Evolutionary conservation across 83 land plant genomes (phyloP), one percentile per base, ranked within the genome.

Genomic region (Picea engelmannii): DNA sequence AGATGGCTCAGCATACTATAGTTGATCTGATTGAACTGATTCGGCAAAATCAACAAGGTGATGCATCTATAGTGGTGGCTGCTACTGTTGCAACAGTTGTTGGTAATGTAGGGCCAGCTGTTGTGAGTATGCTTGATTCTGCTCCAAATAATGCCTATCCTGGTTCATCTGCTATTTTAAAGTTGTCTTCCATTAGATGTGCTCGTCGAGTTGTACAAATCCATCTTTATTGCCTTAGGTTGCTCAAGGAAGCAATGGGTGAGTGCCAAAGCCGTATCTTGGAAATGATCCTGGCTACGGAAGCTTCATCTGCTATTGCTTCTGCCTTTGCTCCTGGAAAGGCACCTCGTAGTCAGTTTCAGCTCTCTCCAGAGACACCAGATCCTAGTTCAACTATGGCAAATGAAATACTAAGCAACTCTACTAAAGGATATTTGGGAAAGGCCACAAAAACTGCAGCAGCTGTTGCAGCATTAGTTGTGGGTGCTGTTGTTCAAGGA

Each of bases 241-340:
- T 92, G 47, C 89, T 97, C 5, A 95, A 92, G 85, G 99, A 95
- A 63, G 94, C 91, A 20, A 81, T 97, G 79, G 98, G 95, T 80
- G 99, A 93, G 59, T 89, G 94, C 17, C 94, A 92, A 55, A 84
- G 86, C 81, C 93, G 96, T 40, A 83, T 90, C 42, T 85, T 97
- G 90, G 99, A 97, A 87, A 85, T 88, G 76, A 92, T 95, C 74
- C 81, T 97, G 82, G 95, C 92, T 27, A 75, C 88, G 76, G 99
- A 97, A 89, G 94, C 98, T 60, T 89, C 89, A 64, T 79, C 89
- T 38, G 81, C 87, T 68, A 83, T 95, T 60, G 83, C 91, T 67
- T 84, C 31, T 52, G 86, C 82, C n/a, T 83, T 92, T 81, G 81
- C 85, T 55, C 89, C 97, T 76, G 92, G 87, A 61, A 96, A 93